Conservation (phyloP, 148 eudicot species). For the Limonium bicolor region DNA sequence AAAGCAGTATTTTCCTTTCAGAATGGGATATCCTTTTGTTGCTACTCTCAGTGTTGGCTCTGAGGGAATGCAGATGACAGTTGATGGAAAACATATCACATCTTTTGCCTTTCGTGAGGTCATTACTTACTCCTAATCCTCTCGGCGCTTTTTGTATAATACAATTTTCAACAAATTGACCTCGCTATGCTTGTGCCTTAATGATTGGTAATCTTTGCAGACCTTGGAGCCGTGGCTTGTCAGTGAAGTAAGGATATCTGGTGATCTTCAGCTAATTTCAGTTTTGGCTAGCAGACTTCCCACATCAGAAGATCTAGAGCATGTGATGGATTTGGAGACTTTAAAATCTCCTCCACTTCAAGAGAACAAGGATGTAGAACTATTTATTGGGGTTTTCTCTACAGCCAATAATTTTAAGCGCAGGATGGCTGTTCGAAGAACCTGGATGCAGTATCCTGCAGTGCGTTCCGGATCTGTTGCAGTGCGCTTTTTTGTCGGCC, state of each 20-base stretch:
- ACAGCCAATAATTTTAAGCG: conserved; percentile 95
- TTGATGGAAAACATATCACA: conserved; percentile 87
- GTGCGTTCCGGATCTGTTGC: conserved; percentile 80
- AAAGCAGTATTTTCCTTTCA: conserved; percentile 73
- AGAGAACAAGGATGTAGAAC: conserved; percentile 32
- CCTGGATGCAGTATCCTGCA: conserved; percentile 92
- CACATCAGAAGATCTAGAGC: conserved; percentile 83
- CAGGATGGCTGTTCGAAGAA: conserved; percentile 94
- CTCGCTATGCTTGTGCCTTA: neutral
- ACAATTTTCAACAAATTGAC: neutral
- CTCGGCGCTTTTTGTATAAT: neutral
- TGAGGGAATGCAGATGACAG: conserved; percentile 96
- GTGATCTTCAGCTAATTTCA: conserved; percentile 66
- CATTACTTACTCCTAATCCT: conserved; percentile 10
- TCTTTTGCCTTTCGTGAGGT: conserved; percentile 92
- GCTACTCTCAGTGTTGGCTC: conserved; percentile 85
- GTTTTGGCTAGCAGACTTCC: conserved; percentile 84
- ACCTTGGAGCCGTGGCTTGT: conserved; percentile 96
- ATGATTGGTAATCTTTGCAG: conserved; percentile 21
- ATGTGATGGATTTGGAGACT: conserved; percentile 66
- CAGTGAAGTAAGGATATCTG: conserved; percentile 71
- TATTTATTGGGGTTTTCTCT: conserved; percentile 82
- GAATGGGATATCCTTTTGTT: conserved; percentile 78
- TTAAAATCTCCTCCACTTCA: conserved; percentile 56
- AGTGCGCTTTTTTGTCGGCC: conserved; percentile 93